phyloP scores from a whole-genome alignment of 1,284 basidiomycete species.

The Cryptococcus sp. region DNA sequence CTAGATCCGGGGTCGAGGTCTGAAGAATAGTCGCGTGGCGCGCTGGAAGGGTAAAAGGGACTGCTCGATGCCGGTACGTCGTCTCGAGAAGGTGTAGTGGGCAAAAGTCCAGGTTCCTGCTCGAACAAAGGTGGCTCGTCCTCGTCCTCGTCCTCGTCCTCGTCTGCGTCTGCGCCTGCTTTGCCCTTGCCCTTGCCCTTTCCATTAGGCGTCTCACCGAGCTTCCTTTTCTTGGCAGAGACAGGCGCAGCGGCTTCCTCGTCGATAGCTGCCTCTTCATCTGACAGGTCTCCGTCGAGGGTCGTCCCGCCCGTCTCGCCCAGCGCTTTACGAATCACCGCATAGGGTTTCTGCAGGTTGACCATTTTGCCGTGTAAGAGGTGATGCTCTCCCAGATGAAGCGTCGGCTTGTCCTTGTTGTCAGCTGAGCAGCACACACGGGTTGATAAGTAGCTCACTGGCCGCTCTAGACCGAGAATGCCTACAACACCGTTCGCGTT shows the following conservation, averaged over 20 bases:
- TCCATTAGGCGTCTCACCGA: neutral
- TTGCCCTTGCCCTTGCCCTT: neutral
- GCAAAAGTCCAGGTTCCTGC: constrained; percentile 13
- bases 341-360: constrained; percentile 68
- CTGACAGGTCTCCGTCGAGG: constrained; percentile 11
- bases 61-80: constrained; percentile 9
- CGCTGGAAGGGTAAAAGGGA: constrained; percentile 14
- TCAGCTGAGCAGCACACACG: neutral
- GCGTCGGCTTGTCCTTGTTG: constrained; percentile 64
- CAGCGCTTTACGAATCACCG: constrained; percentile 49
- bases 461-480: constrained; percentile 41
- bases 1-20: constrained; percentile 36
- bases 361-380: constrained; percentile 80
- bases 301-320: neutral
- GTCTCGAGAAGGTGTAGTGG: constrained; percentile 2
- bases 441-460: constrained; percentile 26
- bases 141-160: constrained; percentile 17
- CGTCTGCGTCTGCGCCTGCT: constrained; percentile 1
- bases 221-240: neutral
- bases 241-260: constrained; percentile 1
- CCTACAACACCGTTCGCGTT: constrained; percentile 38
- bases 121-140: constrained; percentile 28
- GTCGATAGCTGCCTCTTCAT: constrained; percentile 16
- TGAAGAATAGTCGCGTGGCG: constrained; percentile 40
- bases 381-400: constrained; percentile 73